Evolutionary conservation across 2,329 filamentous ascomycete genomes (phyloP), one percentile per base, ranked within the genome.

Genomic region (Rhynchosporium graminicola): DNA sequence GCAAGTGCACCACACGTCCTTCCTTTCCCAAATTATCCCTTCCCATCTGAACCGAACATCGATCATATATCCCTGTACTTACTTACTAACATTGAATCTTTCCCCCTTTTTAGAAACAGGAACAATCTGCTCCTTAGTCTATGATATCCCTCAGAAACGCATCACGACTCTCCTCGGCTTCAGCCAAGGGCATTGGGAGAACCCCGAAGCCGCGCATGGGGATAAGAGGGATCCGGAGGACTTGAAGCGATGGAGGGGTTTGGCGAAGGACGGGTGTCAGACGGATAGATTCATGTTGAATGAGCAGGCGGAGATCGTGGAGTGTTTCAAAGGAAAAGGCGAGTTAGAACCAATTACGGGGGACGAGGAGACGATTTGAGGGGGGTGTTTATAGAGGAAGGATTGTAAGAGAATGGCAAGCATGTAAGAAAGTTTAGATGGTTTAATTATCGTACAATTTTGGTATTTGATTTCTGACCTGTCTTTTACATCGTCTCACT

Each of bases 151-250:
- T 0, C 72, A 77, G 6, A 73, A 76, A 59, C 80, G 73, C 28
- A 79, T 86, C 48, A 82, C 79, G 0, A 83, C 82, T 0, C 67
- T 85, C 66, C 69, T 86, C 5, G 80, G 76, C 0, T 86, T 86
- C 65, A 83, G 79, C 0, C 79, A 81, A 68, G 82, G 80, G 0
- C 83, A 86, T 64, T 86, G 83, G 84, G 80, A 83, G 65, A 68
- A 80, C 29, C 71, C 78, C 0, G 69, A 77, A 48, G 77, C 78
- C 1, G 83, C 83, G 33, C 59, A 57, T 33, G 59, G 59, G 31
- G 54, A 61, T 13, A 61, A 61, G 45, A 45, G 52, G 28, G 57
- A 61, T 43, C n/a, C 71, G 33, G 46, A 78, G 10, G 82, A 83
- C 67, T 74, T 86, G 10, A 76, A 79, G 60, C 73, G 82, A 15